Evolutionary conservation across 768 basidiomycete genomes (phyloP).

Genomic region (Russula foetens): DNA sequence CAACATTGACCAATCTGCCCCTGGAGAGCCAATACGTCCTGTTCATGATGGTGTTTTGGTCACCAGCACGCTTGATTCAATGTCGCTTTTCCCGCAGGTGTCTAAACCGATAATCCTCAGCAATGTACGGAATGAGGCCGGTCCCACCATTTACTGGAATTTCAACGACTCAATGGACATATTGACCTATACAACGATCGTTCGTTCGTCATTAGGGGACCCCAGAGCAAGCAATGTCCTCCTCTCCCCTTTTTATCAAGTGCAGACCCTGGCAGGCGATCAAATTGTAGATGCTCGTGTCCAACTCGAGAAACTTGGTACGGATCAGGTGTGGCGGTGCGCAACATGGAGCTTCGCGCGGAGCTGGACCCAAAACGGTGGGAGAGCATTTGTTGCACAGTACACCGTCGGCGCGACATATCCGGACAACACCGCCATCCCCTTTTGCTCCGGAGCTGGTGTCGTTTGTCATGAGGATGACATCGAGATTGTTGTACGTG

Average conservation of each 20-base stretch:
- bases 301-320: constrained; percentile 51
- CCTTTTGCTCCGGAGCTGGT: constrained; percentile 49
- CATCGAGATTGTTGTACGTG: constrained; percentile 64
- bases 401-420: constrained; percentile 65
- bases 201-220: constrained; percentile 39
- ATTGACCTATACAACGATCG: constrained; percentile 31
- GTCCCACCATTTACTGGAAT: constrained; percentile 46
- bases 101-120: constrained; percentile 65
- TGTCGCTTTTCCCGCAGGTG: constrained; percentile 48
- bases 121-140: constrained; percentile 67
- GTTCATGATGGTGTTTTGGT: constrained; percentile 63
- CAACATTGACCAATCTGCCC: constrained; percentile 42
- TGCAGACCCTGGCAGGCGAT: constrained; percentile 24
- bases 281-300: constrained; percentile 42
- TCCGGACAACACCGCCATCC: constrained; percentile 48
- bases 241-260: constrained; percentile 40
- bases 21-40: constrained; percentile 53
- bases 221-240: constrained; percentile 37
- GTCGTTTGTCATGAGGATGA: constrained; percentile 77
- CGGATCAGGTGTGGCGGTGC: constrained; percentile 66
- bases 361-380: constrained; percentile 57
- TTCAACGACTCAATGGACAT: constrained; percentile 31
- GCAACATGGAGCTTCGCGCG: constrained; percentile 64
- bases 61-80: constrained; percentile 55
- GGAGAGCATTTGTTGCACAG: constrained; percentile 57